A percentile compares a stretch with the other conserved stretches of the same genome.
Evolutionary conservation across 129 eudicot genomes (phyloP).

Genomic region (Centaurea solstitialis): DNA sequence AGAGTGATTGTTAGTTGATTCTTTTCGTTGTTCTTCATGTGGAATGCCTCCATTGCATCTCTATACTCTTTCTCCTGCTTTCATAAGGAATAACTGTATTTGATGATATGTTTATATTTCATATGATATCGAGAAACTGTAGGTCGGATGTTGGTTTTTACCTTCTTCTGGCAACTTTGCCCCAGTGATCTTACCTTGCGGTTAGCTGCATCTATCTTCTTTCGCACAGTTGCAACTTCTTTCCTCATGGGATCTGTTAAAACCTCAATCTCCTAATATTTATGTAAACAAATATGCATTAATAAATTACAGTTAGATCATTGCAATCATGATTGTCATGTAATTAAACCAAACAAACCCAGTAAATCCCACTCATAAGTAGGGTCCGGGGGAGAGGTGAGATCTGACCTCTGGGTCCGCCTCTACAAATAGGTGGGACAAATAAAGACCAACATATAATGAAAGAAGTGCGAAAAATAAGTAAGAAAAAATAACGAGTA

Average conservation of each 20-base stretch:
- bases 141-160: background rate
- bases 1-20: slow-evolving; percentile 49
- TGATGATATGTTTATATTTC: background rate
- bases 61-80: slow-evolving; percentile 71
- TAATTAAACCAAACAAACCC: background rate
- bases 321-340: background rate
- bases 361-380: too few species aligned
- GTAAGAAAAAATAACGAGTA: background rate
- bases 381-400: too few species aligned
- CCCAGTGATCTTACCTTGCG: slow-evolving; percentile 63
- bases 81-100: background rate
- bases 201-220: slow-evolving; percentile 50
- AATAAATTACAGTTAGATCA: background rate
- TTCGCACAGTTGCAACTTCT: slow-evolving; percentile 52
- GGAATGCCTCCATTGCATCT: slow-evolving; percentile 58
- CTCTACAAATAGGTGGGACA: background rate
- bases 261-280: slow-evolving; percentile 54
- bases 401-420: background rate
- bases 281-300: slow-evolving; percentile 1
- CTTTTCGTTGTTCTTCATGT: slow-evolving; percentile 58
- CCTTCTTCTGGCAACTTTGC: slow-evolving; percentile 61
- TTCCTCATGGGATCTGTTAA: slow-evolving; percentile 66
- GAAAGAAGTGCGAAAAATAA: background rate
- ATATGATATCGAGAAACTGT: background rate
- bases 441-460: background rate